Evolutionary conservation across 306 rosid species (phyloP).

Genomic region (Potentilla sterilis): DNA sequence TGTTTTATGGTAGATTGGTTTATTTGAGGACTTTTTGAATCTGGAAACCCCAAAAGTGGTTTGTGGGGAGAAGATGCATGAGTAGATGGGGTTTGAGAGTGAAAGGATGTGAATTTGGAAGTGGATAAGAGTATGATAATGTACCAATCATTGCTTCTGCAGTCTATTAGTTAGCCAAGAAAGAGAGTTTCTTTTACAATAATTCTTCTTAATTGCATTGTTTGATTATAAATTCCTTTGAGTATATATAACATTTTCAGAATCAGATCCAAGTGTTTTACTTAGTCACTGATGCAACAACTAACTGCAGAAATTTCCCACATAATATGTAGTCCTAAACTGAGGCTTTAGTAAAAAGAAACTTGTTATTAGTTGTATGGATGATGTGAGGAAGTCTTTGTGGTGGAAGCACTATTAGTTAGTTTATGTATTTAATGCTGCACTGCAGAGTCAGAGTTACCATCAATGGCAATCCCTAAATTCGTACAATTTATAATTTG

Average conservation of each 20-base stretch:
- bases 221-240: neutral
- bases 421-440: neutral
- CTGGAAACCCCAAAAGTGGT: neutral
- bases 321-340: no score
- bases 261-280: neutral
- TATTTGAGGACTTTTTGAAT: neutral
- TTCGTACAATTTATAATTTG: no score
- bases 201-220: neutral
- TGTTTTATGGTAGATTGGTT: neutral
- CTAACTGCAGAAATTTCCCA: neutral
- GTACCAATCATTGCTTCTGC: neutral
- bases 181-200: neutral
- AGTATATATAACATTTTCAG: neutral
- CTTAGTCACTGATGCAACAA: neutral
- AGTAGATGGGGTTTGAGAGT: neutral
- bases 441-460: no score
- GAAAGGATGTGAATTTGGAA: neutral
- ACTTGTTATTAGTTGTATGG: neutral
- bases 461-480: no score
- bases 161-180: neutral
- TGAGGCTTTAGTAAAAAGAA: neutral
- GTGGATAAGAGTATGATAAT: no score
- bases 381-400: neutral
- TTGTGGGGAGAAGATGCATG: no score
- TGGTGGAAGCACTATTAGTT: neutral